A percentile compares a stretch with the other conserved stretches of the same genome.
Evolutionary conservation across 352 stramenopile genomes (phyloP).

Genomic region (Phytophthora sansomeana): DNA sequence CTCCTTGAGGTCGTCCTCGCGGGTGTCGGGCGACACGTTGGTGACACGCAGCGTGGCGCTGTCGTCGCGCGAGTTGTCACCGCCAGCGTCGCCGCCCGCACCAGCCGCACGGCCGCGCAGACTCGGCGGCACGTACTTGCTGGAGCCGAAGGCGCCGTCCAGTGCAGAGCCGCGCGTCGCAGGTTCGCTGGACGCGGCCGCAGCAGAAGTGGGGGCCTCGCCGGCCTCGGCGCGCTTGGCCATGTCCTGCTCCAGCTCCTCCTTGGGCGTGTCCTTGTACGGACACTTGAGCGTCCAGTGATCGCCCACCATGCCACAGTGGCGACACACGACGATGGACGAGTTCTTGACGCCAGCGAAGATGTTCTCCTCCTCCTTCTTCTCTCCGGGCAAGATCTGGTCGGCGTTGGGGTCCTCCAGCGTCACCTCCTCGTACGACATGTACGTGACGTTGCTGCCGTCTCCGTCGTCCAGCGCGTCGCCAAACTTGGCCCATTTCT

Average conservation of each 20-base stretch:
- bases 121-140: conserved; percentile 89
- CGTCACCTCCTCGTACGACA: conserved; percentile 80
- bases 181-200: conserved; percentile 35
- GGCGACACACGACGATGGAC: conserved; percentile 90
- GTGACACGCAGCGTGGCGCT: conserved; percentile 97
- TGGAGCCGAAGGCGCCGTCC: conserved; percentile 78
- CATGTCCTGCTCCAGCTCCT: conserved; percentile 81
- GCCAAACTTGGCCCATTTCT: conserved; percentile 89
- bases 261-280: conserved; percentile 89
- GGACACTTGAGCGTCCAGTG: conserved; percentile 93
- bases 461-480: conserved; percentile 72
- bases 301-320: conserved; percentile 92
- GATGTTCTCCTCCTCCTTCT: conserved; percentile 91
- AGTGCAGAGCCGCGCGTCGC: conserved; percentile 59
- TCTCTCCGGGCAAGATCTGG: conserved; percentile 86
- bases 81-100: conserved; percentile 42
- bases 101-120: conserved; percentile 65
- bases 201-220: conserved; percentile 23
- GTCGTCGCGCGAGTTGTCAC: conserved; percentile 59
- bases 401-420: conserved; percentile 90
- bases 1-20: conserved; percentile 98
- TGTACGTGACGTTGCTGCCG: conserved; percentile 90
- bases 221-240: conserved; percentile 58
- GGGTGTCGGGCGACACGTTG: conserved; percentile 99
- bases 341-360: conserved; percentile 89